A percentile compares a stretch with the other conserved stretches of the same genome.
Evolutionary conservation across 2,329 filamentous ascomycete species (phyloP).

Genomic region (Neonectria punicea): DNA sequence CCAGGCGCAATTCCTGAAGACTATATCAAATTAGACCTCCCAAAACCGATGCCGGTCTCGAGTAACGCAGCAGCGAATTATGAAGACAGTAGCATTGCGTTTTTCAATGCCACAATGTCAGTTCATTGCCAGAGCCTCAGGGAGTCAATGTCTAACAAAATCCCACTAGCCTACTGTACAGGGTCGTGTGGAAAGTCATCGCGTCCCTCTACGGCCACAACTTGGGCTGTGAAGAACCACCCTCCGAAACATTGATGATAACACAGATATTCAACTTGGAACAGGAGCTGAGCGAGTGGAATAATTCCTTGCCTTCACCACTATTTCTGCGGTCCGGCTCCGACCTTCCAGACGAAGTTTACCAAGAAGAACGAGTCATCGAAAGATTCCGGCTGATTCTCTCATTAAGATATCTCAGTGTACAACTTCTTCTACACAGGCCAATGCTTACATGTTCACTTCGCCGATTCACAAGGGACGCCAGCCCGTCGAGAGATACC

Average conservation of each 20-base stretch:
- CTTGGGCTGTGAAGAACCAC: slow-evolving; percentile 23
- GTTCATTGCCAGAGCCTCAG: accelerated
- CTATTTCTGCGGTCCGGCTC: slow-evolving; percentile 3
- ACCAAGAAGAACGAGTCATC: slow-evolving; percentile 25
- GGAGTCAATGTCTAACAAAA: neutral
- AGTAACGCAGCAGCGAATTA: neutral
- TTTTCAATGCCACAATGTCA: slow-evolving; percentile 30
- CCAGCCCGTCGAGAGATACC: neutral
- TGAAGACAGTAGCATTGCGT: slow-evolving; percentile 18
- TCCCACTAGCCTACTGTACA: slow-evolving; percentile 20
- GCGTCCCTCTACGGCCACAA: slow-evolving; percentile 27
- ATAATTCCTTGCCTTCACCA: neutral
- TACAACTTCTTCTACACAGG: slow-evolving; percentile 46
- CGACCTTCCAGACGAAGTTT: neutral
- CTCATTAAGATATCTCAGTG: slow-evolving; percentile 47
- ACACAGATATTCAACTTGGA: slow-evolving; percentile 25
- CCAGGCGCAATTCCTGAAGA: slow-evolving; percentile 31
- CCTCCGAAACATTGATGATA: slow-evolving; percentile 12
- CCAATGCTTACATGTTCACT: slow-evolving; percentile 29
- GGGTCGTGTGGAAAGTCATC: slow-evolving; percentile 25
- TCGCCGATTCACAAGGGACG: neutral
- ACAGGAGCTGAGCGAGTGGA: slow-evolving; percentile 32
- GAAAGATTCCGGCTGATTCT: slow-evolving; percentile 54
- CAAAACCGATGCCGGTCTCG: neutral
- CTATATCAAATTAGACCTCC: slow-evolving; percentile 26